Percentiles rank a stretch among this genome's conserved stretches.
phyloP scores from a whole-genome alignment of 1,284 basidiomycete species.

The Sporisorium scitamineum region DNA sequence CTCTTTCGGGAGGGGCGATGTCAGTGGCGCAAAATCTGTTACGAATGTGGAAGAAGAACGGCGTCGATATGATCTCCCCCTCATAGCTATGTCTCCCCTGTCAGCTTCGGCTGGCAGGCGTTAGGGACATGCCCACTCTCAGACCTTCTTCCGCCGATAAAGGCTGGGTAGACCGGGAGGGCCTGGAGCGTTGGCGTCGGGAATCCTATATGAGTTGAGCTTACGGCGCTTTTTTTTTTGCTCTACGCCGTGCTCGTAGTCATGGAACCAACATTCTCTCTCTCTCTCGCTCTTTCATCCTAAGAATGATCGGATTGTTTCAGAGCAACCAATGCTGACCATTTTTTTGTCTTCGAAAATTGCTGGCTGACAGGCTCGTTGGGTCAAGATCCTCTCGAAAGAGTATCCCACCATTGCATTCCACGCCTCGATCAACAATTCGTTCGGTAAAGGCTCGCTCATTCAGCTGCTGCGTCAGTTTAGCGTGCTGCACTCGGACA shows the following conservation, averaged over 20 bases:
- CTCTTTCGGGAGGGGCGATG: constrained; percentile 10
- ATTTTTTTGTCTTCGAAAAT: neutral
- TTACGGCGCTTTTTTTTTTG: constrained; percentile 44
- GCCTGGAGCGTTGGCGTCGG: constrained; percentile 57
- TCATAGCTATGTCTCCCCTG: constrained; percentile 70
- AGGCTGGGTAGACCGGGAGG: constrained; percentile 63
- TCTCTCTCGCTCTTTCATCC: neutral
- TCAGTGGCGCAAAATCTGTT: constrained; percentile 72
- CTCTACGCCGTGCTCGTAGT: constrained; percentile 61
- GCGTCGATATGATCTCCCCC: constrained; percentile 70
- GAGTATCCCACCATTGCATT: constrained; percentile 96
- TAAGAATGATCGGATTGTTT: neutral
- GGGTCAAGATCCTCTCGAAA: constrained; percentile 94
- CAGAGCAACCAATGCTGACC: constrained; percentile 27
- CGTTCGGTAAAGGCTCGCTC: constrained; percentile 97
- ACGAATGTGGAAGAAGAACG: constrained; percentile 76
- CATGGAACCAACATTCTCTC: constrained; percentile 57
- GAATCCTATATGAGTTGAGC: constrained; percentile 65
- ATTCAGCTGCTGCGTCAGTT: constrained; percentile 98
- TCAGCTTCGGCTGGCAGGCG: constrained; percentile 66
- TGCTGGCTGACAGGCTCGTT: constrained; percentile 79
- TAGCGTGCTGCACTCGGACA: constrained; percentile 95
- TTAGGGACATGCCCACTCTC: constrained; percentile 60
- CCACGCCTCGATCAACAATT: constrained; percentile 98
- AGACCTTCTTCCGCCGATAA: constrained; percentile 69